Percentiles rank a stretch among this genome's conserved stretches.
phyloP scores from a whole-genome alignment of 345 rosid species.

The Crucihimalaya himalaica region DNA sequence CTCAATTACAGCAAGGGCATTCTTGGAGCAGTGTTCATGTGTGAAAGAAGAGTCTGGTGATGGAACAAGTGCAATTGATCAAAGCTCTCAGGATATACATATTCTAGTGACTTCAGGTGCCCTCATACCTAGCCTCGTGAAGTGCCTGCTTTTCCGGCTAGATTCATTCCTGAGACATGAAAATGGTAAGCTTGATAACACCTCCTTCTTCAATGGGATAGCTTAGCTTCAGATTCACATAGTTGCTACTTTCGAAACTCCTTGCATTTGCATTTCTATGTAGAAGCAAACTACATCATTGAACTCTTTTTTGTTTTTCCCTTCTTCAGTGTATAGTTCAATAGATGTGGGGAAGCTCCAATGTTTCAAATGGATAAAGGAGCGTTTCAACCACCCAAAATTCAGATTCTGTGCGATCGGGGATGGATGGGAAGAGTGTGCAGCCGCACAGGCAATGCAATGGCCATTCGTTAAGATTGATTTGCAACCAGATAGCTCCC shows the following conservation, averaged over 20 bases:
- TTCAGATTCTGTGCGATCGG: constrained; percentile 73
- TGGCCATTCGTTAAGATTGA: constrained; percentile 90
- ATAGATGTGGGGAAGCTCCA: constrained; percentile 80
- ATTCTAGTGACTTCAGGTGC: constrained; percentile 87
- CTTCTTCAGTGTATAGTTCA: constrained; percentile 68
- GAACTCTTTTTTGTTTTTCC: neutral
- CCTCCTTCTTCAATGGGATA: neutral
- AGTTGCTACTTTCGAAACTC: neutral
- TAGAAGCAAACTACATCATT: neutral
- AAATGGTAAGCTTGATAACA: constrained; percentile 56
- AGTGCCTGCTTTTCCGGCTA: constrained; percentile 79
- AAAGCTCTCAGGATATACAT: constrained; percentile 50
- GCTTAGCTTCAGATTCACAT: neutral
- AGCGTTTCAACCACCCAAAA: constrained; percentile 52
- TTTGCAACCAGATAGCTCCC: constrained; percentile 56
- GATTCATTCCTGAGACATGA: constrained; percentile 56
- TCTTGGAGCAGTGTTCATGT: constrained; percentile 71
- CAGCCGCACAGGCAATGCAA: constrained; percentile 77
- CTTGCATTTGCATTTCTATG: constrained; percentile 5
- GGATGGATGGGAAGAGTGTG: constrained; percentile 92
- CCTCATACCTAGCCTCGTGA: constrained; percentile 84
- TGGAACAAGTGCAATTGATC: constrained; percentile 22
- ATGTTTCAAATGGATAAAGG: constrained; percentile 74
- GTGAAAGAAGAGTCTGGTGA: constrained; percentile 46
- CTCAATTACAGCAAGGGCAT: constrained; percentile 56